Base-by-base conservation (phyloP, 169 alveolate genomes). In the Plasmodium coatneyi region DNA sequence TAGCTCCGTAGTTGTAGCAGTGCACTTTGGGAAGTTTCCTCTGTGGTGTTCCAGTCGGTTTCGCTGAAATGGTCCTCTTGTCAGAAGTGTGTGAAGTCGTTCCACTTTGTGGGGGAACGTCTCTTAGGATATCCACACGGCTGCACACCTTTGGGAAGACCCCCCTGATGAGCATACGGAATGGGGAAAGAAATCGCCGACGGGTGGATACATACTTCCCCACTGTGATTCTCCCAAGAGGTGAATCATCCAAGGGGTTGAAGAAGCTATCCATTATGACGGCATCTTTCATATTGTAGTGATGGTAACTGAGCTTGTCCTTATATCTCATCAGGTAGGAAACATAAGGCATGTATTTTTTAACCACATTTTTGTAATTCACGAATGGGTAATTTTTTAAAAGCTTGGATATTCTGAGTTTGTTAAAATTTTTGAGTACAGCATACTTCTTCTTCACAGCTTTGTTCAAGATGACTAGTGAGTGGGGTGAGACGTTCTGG, bases 381-480 rank as follows among this genome's bases (percentile, higher is more conserved):
- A 72, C 28, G 25, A 54, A 52, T 82, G 43, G 52, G 34, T 70
- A 82, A 28, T 52, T 39, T 41, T 82, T 82, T 30, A 82, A 82
- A 54, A 82, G 25, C 25, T 82, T 82, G 43, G 90, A 28, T 32
- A 82, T 54, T 19, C 54, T 79, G 25, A 79, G 70, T 30, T 41
- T 79, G 56, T 82, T 82, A 28, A 52, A 56, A 82, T 54, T 54
- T 82, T 82, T 36, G 54, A 82, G 79, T n/a, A 28, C 14, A 30
- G 25, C 41, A 34, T 39, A 79, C 43, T 79, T 79, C 16, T 79
- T 41, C 19, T 79, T 79, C 16, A 41, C 25, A 9, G 71, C 19
- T 30, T 79, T 79, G 84, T 41, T 79, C 12, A 79, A 4, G 54
- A 79, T 79, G n/a, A 43, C 34, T 36, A 79, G 14, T 16, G 49